Evolutionary conservation across 2,329 filamentous ascomycete species (phyloP).

Genomic region (Trichoderma sp.): DNA sequence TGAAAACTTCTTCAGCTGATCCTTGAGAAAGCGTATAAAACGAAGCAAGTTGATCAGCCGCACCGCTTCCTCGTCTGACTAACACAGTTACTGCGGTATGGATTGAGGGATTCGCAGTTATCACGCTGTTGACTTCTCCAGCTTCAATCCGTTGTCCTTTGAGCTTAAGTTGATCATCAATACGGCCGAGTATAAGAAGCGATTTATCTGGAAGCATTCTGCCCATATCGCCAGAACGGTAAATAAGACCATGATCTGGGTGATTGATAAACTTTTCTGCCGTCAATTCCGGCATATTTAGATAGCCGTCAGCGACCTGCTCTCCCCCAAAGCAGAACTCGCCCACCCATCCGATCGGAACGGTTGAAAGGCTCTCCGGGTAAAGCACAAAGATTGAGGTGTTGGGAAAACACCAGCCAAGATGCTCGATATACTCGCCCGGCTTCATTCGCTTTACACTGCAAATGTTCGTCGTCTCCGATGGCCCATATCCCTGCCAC

Average conservation of each 20-base stretch:
- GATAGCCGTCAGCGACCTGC: conserved; percentile 73
- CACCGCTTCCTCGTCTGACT: conserved; percentile 38
- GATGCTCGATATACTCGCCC: conserved; percentile 64
- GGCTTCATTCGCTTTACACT: conserved; percentile 63
- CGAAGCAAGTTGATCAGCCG: conserved; percentile 56
- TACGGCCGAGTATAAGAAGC: conserved; percentile 67
- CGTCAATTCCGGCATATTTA: conserved; percentile 62
- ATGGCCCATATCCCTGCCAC: conserved; percentile 80
- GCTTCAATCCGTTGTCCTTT: conserved; percentile 78
- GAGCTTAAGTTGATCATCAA: conserved; percentile 79
- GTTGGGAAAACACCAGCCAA: conserved; percentile 72
- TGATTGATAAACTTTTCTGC: conserved; percentile 66
- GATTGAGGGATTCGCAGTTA: conserved; percentile 52
- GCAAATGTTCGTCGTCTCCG: conserved; percentile 85
- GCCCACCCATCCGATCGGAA: conserved; percentile 70
- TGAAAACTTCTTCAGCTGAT: conserved; percentile 28
- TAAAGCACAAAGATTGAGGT: conserved; percentile 68
- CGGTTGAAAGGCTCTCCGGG: conserved; percentile 43
- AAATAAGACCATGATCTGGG: conserved; percentile 66
- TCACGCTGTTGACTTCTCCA: conserved; percentile 65
- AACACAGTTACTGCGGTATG: conserved; percentile 64
- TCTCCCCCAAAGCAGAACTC: conserved; percentile 85
- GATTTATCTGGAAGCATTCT: conserved; percentile 74
- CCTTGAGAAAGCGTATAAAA: conserved; percentile 59
- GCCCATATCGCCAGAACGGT: conserved; percentile 79